These are phyloP conservation scores for Fusarium buharicum DNA, from an alignment of 2,329 filamentous ascomycete genomes.

Conservation along the genomic window DNA sequence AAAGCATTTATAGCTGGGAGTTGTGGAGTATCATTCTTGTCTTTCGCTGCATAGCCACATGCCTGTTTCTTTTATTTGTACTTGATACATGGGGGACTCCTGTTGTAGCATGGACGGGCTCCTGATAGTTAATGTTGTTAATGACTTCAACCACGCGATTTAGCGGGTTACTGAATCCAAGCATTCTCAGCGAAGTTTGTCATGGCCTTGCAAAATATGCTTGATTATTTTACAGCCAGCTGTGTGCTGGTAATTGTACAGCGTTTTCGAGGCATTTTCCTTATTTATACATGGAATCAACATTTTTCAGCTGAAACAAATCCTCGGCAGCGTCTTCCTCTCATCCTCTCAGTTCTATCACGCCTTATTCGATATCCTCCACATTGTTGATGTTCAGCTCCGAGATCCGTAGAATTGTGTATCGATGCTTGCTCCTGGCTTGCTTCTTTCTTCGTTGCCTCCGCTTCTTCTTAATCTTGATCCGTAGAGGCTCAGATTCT, in stretches of 20 bases:
- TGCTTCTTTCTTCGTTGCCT: conserved; percentile 77
- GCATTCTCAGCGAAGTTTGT: conserved; percentile 34
- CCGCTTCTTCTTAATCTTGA: conserved; percentile 84
- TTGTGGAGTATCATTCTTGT: conserved; percentile 47
- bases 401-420: conserved; percentile 85
- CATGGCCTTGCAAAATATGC: conserved; percentile 31
- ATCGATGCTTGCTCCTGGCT: conserved; percentile 89
- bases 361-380: conserved; percentile 52
- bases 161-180: conserved; percentile 36
- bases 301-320: conserved; percentile 21
- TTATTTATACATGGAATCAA: conserved; percentile 41
- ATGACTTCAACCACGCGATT: conserved; percentile 18
- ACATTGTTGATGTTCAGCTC: conserved; percentile 74
- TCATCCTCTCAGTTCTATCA: conserved; percentile 16
- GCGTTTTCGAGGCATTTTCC: conserved; percentile 37
- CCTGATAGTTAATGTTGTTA: conserved; percentile 35
- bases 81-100: conserved; percentile 24
- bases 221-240: conserved; percentile 48
- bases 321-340: conserved; percentile 7
- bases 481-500: conserved; percentile 81
- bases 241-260: conserved; percentile 45
- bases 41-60: conserved; percentile 40
- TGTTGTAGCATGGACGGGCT: conserved; percentile 32
- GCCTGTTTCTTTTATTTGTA: conserved; percentile 36
- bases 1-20: conserved; percentile 47